Base-by-base conservation (phyloP, 2,329 filamentous ascomycete species). In the Nothophaeocryptopus gaeumannii region DNA sequence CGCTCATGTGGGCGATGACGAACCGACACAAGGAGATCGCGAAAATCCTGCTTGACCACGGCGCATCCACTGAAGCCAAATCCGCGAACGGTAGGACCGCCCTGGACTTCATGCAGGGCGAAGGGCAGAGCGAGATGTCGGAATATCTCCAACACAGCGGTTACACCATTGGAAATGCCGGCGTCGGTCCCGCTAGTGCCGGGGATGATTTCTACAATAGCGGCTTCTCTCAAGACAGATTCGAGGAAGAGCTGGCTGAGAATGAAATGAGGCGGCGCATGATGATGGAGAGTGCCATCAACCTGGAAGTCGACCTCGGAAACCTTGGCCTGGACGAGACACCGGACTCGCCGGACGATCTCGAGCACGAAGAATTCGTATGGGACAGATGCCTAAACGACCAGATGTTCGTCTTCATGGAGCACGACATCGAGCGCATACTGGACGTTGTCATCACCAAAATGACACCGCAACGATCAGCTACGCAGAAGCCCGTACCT, bases 351-450 rank as follows among this genome's bases (percentile, higher is more conserved):
- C 77, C 80, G 12, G 89, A 92, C 52, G 91, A 96, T 46, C 80
- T 90, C 60, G 89, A 95, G 63, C 83, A 85, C 49, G 91, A 95
- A 64, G 93, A 97, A 57, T 99, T 99, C 63, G 86, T 96, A 53
- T 99, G 93, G 93, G 87, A 87, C 56, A 81, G 88, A 61, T 99
- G 93, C 70, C 77, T 96, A 41, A 89, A 96, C 67, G 93, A 99
- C 67, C 93, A 99, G 69, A 99, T 99, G 93, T 99, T 99, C 67
- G 93, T 99, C 33, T 99, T 99, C 68, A 93, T 99, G 69, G 92
- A 97, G 60, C 86, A 83, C 66, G 92, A 99, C 66, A 79, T 99
- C 44, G 87, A 92, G 51, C 84, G 86, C 51, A 96, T 99, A 63
- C 79, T 99, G 59, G 88, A 96, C 66, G 93, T 97, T 47, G 84